Evolutionary conservation across 148 eudicot genomes (phyloP).

Genomic region (Talinum fruticosum): DNA sequence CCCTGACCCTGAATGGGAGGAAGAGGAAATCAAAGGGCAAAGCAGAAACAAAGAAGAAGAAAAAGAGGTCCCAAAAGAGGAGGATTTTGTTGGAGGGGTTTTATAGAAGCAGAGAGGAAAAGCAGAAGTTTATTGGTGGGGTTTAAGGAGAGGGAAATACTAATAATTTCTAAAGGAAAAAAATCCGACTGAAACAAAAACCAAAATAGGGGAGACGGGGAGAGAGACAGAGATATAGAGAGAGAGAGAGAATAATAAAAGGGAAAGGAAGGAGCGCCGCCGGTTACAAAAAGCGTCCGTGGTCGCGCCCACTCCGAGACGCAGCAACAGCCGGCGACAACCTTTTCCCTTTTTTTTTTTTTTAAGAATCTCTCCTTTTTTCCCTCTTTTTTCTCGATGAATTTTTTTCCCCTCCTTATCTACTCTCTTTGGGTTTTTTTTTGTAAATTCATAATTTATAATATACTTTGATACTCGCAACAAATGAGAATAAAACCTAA

Average conservation of each 20-base stretch:
- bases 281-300: constrained; percentile 16
- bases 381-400: no score
- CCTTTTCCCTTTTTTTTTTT: neutral
- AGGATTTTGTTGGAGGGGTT: constrained; percentile 3
- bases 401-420: neutral
- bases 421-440: no score
- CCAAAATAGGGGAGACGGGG: neutral
- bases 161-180: neutral
- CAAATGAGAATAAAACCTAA: no score
- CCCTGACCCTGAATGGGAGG: constrained; percentile 13
- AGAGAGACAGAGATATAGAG: neutral
- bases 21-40: constrained; percentile 28
- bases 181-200: neutral
- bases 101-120: no score
- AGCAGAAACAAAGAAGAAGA: neutral
- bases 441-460: no score
- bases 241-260: no score
- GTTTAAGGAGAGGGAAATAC: constrained; percentile 9
- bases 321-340: constrained; percentile 1
- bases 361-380: neutral
- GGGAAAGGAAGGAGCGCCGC: constrained; percentile 20
- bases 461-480: no score
- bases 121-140: constrained; percentile 5
- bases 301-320: constrained; percentile 17
- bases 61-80: neutral